Evolutionary conservation across 148 eudicot species (phyloP).

Genomic region (Fagopyrum esculentum): DNA sequence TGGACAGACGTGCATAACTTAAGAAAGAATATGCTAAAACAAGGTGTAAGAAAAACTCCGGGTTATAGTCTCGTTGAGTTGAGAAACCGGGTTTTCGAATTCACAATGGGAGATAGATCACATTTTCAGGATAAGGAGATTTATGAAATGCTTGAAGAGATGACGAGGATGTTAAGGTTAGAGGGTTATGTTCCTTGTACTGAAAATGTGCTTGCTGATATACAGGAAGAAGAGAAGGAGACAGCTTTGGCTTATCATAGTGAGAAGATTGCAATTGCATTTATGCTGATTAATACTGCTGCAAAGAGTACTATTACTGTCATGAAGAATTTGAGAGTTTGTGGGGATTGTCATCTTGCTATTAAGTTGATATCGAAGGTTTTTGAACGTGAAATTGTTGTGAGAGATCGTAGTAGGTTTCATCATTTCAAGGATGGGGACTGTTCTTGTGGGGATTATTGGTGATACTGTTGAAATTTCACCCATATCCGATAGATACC

Average conservation of each 20-base stretch:
- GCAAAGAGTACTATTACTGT: conserved; percentile 47
- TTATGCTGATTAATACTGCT: conserved; percentile 56
- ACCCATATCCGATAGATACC: too few relatives aligned
- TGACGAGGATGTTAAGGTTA: conserved; percentile 43
- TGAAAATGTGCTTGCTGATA: conserved; percentile 61
- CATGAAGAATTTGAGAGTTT: conserved; percentile 75
- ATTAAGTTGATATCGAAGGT: conserved; percentile 59
- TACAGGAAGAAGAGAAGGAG: conserved; percentile 88
- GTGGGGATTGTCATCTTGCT: conserved; percentile 69
- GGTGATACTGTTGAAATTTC: conserved; percentile 35
- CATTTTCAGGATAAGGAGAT: conserved; percentile 55
- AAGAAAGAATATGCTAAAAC: conserved; percentile 45
- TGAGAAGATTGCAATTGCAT: conserved; percentile 84
- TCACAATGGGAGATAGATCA: conserved; percentile 71
- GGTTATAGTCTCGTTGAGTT: conserved; percentile 67
- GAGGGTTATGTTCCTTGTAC: conserved; percentile 68
- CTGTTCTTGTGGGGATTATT: conserved; percentile 78
- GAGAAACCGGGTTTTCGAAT: conserved; percentile 56
- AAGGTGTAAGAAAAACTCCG: conserved; percentile 58
- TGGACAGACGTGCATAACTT: conserved; percentile 66
- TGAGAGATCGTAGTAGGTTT: conserved; percentile 79
- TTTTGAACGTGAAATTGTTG: conserved; percentile 53
- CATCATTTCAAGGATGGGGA: conserved; percentile 72
- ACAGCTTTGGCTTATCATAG: conserved; percentile 69
- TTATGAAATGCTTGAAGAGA: conserved; percentile 50